These are phyloP conservation scores for Flaveria ramosissima DNA, from an alignment of 129 eudicot species.

Conservation along the genomic window DNA sequence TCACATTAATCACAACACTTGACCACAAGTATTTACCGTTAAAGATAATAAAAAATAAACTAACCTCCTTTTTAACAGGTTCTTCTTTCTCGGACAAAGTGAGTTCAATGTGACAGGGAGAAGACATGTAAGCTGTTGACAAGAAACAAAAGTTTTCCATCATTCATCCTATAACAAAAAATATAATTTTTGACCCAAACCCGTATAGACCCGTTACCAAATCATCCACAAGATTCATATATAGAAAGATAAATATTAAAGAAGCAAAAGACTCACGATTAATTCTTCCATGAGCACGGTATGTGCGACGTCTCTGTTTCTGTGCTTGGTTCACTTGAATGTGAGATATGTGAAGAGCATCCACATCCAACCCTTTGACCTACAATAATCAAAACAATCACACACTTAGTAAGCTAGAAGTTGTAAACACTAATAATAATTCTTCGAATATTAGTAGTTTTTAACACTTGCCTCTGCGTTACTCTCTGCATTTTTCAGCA, in stretches of 20 bases:
- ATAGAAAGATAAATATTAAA: background rate
- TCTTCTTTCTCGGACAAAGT: slow-evolving; percentile 50
- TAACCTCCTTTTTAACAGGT: slow-evolving; percentile 44
- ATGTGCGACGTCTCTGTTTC: slow-evolving; percentile 47
- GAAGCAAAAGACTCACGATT: slow-evolving; percentile 23
- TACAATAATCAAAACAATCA: background rate
- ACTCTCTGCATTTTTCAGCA: slow-evolving; percentile 63
- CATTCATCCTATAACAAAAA: background rate
- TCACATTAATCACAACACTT: background rate
- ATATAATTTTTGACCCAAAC: background rate
- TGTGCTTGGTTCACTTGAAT: slow-evolving; percentile 54
- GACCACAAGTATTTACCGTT: background rate
- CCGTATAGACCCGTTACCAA: background rate
- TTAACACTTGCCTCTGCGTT: slow-evolving; percentile 46
- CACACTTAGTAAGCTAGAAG: background rate
- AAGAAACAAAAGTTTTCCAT: background rate
- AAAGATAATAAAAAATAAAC: background rate
- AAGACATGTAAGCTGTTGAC: slow-evolving; percentile 43
- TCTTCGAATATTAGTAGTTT: background rate
- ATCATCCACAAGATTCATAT: background rate
- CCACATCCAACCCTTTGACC: slow-evolving; percentile 52
- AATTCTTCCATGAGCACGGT: slow-evolving; percentile 53
- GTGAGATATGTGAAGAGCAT: slow-evolving; percentile 48
- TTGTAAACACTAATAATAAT: background rate
- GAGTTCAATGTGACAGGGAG: slow-evolving; percentile 47